phyloP scores from a whole-genome alignment of 2,329 filamentous ascomycete genomes.

The Penicillium paneum region DNA sequence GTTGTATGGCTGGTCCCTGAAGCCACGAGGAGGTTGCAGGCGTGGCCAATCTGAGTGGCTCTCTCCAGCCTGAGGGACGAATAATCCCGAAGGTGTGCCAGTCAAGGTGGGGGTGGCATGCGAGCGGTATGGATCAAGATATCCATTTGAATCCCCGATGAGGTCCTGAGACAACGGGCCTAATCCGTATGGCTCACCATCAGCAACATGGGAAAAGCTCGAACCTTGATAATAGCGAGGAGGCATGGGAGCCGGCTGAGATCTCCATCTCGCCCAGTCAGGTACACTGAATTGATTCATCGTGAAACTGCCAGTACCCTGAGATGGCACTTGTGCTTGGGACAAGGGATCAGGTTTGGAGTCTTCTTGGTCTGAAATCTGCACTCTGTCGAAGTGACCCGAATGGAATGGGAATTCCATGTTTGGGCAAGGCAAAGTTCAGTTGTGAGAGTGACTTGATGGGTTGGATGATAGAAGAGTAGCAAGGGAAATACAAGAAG shows the following conservation, averaged over 20 bases:
- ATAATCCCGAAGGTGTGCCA: not conserved
- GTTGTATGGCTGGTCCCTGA: not conserved
- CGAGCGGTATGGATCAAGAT: not conserved
- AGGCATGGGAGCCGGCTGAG: conserved; percentile 16
- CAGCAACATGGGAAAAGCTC: conserved; percentile 1
- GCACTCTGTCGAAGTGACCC: conserved; percentile 19
- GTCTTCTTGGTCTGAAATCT: conserved; percentile 24
- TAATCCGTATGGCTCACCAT: conserved; percentile 4
- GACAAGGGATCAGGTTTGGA: conserved; percentile 15
- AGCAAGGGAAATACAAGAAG: conserved; percentile 2
- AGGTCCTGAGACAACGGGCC: not conserved
- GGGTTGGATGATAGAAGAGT: not conserved
- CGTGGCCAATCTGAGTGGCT: not conserved
- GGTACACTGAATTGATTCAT: conserved; percentile 12
- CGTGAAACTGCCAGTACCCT: conserved; percentile 13
- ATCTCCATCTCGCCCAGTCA: conserved; percentile 26
- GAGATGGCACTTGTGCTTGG: conserved; percentile 18
- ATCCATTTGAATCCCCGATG: not conserved
- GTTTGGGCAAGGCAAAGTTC: not conserved
- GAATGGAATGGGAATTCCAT: conserved; percentile 26
- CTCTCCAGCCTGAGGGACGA: not conserved
- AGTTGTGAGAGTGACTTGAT: not conserved
- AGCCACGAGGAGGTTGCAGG: not conserved
- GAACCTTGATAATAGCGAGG: conserved; percentile 16
- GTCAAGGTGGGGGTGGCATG: not conserved